These are phyloP conservation scores for Myxozyma mucilagina DNA, from an alignment of 805 yeast species.

Conservation along the genomic window DNA sequence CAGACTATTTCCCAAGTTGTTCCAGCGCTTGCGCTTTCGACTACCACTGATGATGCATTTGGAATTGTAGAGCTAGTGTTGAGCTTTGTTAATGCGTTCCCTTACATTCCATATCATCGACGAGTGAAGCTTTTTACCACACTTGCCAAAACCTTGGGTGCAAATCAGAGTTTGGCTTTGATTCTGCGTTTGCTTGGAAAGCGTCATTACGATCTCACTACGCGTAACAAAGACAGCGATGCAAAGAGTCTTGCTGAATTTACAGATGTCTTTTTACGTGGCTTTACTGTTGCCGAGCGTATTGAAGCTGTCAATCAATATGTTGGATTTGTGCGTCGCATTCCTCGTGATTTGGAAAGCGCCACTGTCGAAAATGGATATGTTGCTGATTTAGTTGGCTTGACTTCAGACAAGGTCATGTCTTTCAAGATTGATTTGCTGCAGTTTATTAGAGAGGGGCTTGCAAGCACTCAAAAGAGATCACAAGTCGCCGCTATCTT, in stretches of 20 bases:
- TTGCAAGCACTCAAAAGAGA: background rate
- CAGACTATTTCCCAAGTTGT: constrained; percentile 86
- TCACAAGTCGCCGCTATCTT: constrained; percentile 49
- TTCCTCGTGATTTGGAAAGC: constrained; percentile 9
- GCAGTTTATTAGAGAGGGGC: constrained; percentile 10
- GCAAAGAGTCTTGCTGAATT: constrained; percentile 71
- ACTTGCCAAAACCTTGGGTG: constrained; percentile 73
- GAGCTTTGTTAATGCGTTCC: constrained; percentile 90
- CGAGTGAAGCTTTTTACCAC: constrained; percentile 82
- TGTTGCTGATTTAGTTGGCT: constrained; percentile 17
- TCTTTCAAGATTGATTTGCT: constrained; percentile 28
- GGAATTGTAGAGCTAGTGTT: constrained; percentile 55
- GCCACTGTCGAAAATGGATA: constrained; percentile 5
- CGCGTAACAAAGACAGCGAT: constrained; percentile 63
- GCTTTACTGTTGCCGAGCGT: constrained; percentile 69
- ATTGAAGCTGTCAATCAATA: constrained; percentile 55
- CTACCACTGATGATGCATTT: constrained; percentile 12
- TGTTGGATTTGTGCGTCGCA: constrained; percentile 50
- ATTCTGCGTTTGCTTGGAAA: constrained; percentile 78
- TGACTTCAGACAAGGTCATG: constrained; percentile 21
- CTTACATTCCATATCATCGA: constrained; percentile 95
- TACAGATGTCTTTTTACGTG: constrained; percentile 64
- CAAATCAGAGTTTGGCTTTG: constrained; percentile 64
- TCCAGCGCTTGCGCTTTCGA: constrained; percentile 72
- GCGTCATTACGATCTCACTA: constrained; percentile 60